Evolutionary conservation across 163 green algal genomes (phyloP).

Genomic region (Volvox carteri): DNA sequence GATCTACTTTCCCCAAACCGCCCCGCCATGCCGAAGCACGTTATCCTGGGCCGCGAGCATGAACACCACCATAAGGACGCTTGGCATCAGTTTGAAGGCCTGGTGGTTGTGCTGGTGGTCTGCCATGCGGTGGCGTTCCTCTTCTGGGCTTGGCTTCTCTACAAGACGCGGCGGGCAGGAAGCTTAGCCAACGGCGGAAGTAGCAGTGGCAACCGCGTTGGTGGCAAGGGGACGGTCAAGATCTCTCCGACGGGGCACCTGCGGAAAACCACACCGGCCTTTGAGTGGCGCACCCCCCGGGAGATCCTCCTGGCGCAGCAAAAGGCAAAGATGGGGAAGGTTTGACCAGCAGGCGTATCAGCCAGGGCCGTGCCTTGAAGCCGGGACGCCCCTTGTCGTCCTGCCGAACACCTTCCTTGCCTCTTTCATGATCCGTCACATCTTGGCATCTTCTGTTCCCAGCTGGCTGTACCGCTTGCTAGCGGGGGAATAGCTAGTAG

Average conservation of each 20-base stretch:
- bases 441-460: too few species aligned
- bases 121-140: slow-evolving; percentile 63
- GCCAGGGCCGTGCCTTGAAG: too few species aligned
- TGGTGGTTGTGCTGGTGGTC: slow-evolving; percentile 61
- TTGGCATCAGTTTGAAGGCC: slow-evolving; percentile 63
- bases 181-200: not conserved
- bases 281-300: slow-evolving; percentile 56
- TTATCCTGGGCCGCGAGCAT: slow-evolving; percentile 44
- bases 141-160: slow-evolving; percentile 68
- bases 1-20: too few species aligned
- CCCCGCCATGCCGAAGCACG: slow-evolving; percentile 49
- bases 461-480: too few species aligned
- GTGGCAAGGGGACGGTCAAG: slow-evolving; percentile 16
- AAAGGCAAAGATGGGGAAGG: slow-evolving; percentile 60
- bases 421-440: too few species aligned
- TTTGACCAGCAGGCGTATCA: too few species aligned
- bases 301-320: slow-evolving; percentile 65
- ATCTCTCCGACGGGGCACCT: not conserved
- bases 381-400: too few species aligned
- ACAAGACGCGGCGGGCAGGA: slow-evolving; percentile 31
- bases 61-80: slow-evolving; percentile 58
- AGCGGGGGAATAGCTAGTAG: too few species aligned
- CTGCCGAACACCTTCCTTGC: too few species aligned
- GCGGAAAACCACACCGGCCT: not conserved
- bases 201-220: not conserved